Evolutionary conservation across 345 rosid species (phyloP).

Genomic region (Pugionium cornutum): DNA sequence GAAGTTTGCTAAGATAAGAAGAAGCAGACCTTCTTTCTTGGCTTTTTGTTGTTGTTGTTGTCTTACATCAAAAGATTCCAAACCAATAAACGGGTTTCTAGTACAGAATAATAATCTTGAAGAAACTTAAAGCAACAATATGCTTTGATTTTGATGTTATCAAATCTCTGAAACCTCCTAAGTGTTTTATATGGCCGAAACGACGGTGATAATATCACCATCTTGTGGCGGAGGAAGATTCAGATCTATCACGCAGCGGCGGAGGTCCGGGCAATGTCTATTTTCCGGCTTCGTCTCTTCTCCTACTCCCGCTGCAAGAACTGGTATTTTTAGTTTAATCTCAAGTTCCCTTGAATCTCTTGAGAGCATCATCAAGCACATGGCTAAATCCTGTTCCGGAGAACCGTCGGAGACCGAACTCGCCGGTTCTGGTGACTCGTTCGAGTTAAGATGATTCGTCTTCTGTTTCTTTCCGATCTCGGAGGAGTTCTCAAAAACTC

Average conservation of each 20-base stretch:
- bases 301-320: conserved; percentile 3
- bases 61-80: conserved; percentile 12
- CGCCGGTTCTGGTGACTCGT: conserved; percentile 67
- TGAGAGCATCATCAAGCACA: conserved; percentile 94
- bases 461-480: conserved; percentile 27
- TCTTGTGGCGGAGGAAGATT: conserved; percentile 92
- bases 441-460: not conserved
- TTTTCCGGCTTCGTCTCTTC: conserved; percentile 40
- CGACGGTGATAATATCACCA: conserved; percentile 43
- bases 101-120: conserved; percentile 27
- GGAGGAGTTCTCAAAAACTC: conserved; percentile 14
- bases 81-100: conserved; percentile 10
- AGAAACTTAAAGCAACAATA: conserved; percentile 29
- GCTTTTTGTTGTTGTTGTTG: not conserved
- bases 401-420: conserved; percentile 77
- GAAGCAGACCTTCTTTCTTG: conserved; percentile 30
- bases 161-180: conserved; percentile 9
- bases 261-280: conserved; percentile 34
- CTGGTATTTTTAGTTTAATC: conserved; percentile 27
- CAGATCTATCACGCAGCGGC: conserved; percentile 70
- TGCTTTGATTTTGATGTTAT: conserved; percentile 2
- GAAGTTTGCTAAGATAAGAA: not conserved
- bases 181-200: conserved; percentile 27
- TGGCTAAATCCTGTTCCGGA: conserved; percentile 78
- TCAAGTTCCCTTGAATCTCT: conserved; percentile 66